Percentiles rank a stretch among this genome's conserved stretches.
Evolutionary conservation across 441 rosid genomes (phyloP).

Genomic region (Jatropha podagrica): DNA sequence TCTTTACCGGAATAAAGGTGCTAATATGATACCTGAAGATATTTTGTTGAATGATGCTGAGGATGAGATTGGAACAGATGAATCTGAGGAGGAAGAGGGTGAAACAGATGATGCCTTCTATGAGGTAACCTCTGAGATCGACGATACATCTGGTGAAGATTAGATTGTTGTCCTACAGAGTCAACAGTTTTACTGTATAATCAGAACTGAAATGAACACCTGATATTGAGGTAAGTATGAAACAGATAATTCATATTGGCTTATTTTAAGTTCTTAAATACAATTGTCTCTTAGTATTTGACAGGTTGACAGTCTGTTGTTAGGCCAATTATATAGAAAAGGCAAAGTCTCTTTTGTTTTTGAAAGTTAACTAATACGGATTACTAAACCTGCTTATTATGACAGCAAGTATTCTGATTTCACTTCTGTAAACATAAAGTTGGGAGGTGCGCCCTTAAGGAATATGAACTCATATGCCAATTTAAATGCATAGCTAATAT

Average conservation of each 20-base stretch:
- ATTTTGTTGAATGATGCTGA: conserved; percentile 42
- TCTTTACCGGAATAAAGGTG: conserved; percentile 72
- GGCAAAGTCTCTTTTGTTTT: background rate
- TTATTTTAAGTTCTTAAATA: background rate
- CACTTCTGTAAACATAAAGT: background rate
- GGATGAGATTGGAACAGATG: conserved; percentile 39
- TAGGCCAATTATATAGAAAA: background rate
- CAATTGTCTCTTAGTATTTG: background rate
- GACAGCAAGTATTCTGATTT: background rate
- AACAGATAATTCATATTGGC: background rate
- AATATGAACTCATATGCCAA: background rate
- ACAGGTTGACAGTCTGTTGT: background rate
- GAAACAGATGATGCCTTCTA: conserved; percentile 42
- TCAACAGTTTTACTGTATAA: background rate
- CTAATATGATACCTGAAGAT: conserved; percentile 47
- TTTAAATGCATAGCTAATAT: background rate
- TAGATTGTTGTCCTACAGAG: conserved; percentile 18
- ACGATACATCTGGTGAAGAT: conserved; percentile 48
- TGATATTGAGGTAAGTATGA: conserved; percentile 13
- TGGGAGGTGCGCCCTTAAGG: background rate
- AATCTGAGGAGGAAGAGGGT: conserved; percentile 48
- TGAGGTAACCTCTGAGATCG: conserved; percentile 38
- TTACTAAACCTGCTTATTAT: background rate
- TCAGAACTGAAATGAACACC: background rate
- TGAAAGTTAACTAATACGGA: background rate